Evolutionary conservation across 345 rosid species (phyloP), one percentile per base, ranked within the genome.

Genomic region (Psidium friedrichsthalianum): DNA sequence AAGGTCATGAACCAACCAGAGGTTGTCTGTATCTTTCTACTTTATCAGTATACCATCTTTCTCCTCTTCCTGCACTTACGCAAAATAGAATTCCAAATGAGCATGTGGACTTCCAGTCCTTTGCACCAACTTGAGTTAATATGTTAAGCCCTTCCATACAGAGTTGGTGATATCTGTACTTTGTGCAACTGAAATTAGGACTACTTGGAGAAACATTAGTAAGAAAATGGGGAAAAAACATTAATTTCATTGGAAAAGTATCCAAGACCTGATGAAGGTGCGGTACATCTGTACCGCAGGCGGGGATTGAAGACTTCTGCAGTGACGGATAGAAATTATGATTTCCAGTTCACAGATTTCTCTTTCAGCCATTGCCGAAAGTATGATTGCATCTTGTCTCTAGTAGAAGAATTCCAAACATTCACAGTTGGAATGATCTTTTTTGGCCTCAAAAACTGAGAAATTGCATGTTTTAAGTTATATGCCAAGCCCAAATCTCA

Each of bases 391-490:
- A 95, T 94, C 89, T 93, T 93, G 83, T 93, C 94, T 86, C 96
- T 91, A 57, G 49, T 90, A n/a, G 90, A 90, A 86, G 95, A 91
- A 85, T 91, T 93, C 89, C 90, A 54, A 78, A 90, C 90, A 81
- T 94, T 94, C 87, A 95, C 96, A 3, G 96, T 94, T 32, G 98
- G 98, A 87, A 95, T 94, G 87, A 95, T 93, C 92, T 91, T 94
- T 81, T 88, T 94, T 2, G 98, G 96, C 88, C 86, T 91, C 87
- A 95, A 82, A 86, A 95, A 93, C 97, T 94, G 92, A 78, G 25
- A 89, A 84, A 86, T 58, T 52, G 69, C 53, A 18, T n/a, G 40
- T 55, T 56, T 32, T 22, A 11, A 29, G 47, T 25, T 69, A 36
- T n/a, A 56, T 22, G 10, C 42, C 40, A 20, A 59, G 36, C 56